phyloP scores from a whole-genome alignment of 1,284 basidiomycete species.

The Ganoderma multipileum region DNA sequence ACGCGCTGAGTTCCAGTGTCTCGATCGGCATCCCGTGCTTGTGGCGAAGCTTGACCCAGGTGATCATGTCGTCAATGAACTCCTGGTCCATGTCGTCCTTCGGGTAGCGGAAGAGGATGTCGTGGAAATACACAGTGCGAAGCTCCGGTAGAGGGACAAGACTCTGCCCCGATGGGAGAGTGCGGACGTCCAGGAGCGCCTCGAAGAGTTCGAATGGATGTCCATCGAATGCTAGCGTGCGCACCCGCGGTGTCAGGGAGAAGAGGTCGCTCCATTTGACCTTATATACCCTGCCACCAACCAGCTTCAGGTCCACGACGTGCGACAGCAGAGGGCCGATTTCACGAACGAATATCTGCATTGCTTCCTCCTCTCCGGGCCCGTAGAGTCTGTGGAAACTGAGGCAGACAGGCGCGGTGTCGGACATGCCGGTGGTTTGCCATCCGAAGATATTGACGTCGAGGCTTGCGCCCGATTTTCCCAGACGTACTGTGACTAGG shows the following conservation, averaged over 20 bases:
- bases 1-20: not conserved
- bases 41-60: not conserved
- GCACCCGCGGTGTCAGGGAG: not conserved
- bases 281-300: not conserved
- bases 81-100: not conserved
- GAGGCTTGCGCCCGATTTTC: not conserved
- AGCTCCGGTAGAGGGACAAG: not conserved
- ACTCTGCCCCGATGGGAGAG: not conserved
- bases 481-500: not conserved
- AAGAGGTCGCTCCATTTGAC: not conserved
- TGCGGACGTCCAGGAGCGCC: not conserved
- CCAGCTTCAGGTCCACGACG: not conserved
- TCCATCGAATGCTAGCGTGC: not conserved
- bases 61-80: not conserved
- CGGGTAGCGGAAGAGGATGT: not conserved
- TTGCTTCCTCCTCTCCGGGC: not conserved
- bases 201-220: not conserved
- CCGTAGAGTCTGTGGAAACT: not conserved
- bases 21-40: not conserved
- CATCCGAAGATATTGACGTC: not conserved
- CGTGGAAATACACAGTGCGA: not conserved
- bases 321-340: not conserved
- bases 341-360: not conserved
- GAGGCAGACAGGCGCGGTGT: not conserved
- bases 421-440: not conserved